Evolutionary conservation across 345 rosid species (phyloP).

Genomic region (Moringa oleifera): DNA sequence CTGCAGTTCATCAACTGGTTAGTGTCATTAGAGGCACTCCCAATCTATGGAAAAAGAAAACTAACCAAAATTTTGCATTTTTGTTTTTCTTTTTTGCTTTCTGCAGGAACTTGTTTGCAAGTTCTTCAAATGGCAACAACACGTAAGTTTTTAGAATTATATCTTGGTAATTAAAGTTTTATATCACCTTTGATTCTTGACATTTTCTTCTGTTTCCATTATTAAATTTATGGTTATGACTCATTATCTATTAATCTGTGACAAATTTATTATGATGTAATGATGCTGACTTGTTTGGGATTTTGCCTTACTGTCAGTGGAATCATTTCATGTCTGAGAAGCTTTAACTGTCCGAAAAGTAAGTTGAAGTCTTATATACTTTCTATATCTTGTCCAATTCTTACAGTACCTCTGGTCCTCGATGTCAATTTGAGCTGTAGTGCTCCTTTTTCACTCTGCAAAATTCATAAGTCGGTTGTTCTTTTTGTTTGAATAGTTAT

Average conservation of each 20-base stretch:
- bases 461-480: background rate
- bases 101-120: slow-evolving; percentile 37
- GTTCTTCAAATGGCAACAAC: slow-evolving; percentile 17
- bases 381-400: background rate
- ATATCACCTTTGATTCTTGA: no score
- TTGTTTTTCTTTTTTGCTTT: background rate
- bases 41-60: background rate
- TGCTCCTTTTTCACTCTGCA: background rate
- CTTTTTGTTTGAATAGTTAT: background rate
- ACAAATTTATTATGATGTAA: background rate
- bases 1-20: no score
- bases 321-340: slow-evolving; percentile 14
- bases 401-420: background rate
- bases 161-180: no score
- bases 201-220: no score
- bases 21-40: no score
- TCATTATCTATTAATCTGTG: no score
- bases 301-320: slow-evolving; percentile 13
- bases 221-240: background rate
- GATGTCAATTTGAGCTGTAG: no score
- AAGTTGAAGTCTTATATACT: slow-evolving; percentile 7
- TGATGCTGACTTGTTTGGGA: slow-evolving; percentile 3
- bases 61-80: background rate
- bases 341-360: slow-evolving; percentile 13
- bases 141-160: slow-evolving; percentile 15